These are phyloP conservation scores for Rhizomucor miehei DNA, from an alignment of 371 early-diverging fungal genomes.

Conservation along the genomic window DNA sequence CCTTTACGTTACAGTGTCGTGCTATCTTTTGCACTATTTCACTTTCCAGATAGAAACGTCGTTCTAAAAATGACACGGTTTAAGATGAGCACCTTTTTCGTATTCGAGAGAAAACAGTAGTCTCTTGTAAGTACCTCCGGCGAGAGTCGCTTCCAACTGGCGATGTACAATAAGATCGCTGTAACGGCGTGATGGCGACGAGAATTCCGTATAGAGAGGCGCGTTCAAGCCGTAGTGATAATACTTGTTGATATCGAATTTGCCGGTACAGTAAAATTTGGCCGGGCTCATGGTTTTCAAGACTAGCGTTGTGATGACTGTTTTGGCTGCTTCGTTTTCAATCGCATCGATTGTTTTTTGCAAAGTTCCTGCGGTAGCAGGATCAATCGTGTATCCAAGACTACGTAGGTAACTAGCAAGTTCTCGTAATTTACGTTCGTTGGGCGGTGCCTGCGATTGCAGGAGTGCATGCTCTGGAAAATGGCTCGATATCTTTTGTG, in stretches of 20 bases:
- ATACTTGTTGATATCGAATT: slow-evolving; percentile 55
- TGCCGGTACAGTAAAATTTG: slow-evolving; percentile 83
- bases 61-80: slow-evolving; percentile 27
- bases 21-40: slow-evolving; percentile 50
- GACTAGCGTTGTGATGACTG: slow-evolving; percentile 47
- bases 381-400: slow-evolving; percentile 52
- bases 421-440: slow-evolving; percentile 49
- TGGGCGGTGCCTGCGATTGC: slow-evolving; percentile 66
- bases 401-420: slow-evolving; percentile 53
- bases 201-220: slow-evolving; percentile 85
- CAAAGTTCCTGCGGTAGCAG: slow-evolving; percentile 48
- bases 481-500: slow-evolving; percentile 74
- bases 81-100: no score
- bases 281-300: slow-evolving; percentile 75
- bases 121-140: slow-evolving; percentile 20
- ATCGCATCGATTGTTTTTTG: slow-evolving; percentile 73
- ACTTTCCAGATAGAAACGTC: slow-evolving; percentile 46
- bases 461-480: slow-evolving; percentile 89
- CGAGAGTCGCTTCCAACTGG: slow-evolving; percentile 38
- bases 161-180: slow-evolving; percentile 96
- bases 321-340: slow-evolving; percentile 36
- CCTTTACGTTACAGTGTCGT: slow-evolving; percentile 66
- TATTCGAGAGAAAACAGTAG: no score
- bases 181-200: slow-evolving; percentile 91
- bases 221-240: slow-evolving; percentile 72